phyloP scores from a whole-genome alignment of 2,329 filamentous ascomycete genomes.

The Emergomyces orientalis region DNA sequence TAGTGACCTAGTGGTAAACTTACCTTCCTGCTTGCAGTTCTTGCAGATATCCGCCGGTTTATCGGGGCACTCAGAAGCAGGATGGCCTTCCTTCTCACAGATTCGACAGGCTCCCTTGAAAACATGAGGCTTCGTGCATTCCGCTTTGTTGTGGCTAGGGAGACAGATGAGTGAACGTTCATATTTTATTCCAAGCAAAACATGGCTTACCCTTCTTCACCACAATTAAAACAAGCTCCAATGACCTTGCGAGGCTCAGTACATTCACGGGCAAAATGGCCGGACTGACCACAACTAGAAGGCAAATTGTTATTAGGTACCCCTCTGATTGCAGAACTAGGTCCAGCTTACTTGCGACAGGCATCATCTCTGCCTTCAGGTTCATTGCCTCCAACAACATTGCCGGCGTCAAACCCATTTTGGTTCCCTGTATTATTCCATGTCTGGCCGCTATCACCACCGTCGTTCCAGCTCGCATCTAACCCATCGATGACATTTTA shows the following conservation, averaged over 20 bases:
- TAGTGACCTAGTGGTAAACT: not conserved
- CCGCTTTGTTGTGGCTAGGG: slow-evolving; percentile 34
- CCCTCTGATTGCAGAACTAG: not conserved
- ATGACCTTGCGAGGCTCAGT: slow-evolving; percentile 32
- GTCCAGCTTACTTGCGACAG: slow-evolving; percentile 30
- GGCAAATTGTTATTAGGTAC: slow-evolving; percentile 1
- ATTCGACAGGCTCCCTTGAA: slow-evolving; percentile 40
- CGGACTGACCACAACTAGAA: slow-evolving; percentile 26
- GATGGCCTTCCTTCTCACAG: slow-evolving; percentile 41
- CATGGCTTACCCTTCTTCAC: slow-evolving; percentile 32
- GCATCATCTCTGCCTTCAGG: slow-evolving; percentile 18
- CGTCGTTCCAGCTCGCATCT: slow-evolving; percentile 12
- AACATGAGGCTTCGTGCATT: slow-evolving; percentile 39
- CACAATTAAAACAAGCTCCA: slow-evolving; percentile 40
- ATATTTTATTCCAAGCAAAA: not conserved
- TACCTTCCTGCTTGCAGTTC: slow-evolving; percentile 41
- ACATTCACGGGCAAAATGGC: slow-evolving; percentile 37
- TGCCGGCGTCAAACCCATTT: slow-evolving; percentile 7
- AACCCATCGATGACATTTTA: not conserved
- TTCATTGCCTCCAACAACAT: slow-evolving; percentile 7
- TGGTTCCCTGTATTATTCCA: not conserved
- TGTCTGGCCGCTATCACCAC: not conserved
- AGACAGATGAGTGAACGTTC: slow-evolving; percentile 4
- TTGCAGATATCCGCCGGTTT: slow-evolving; percentile 37
- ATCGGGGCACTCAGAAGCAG: slow-evolving; percentile 37